Base-by-base conservation (phyloP, 768 basidiomycete genomes). In the Butyriboletus loyo region DNA sequence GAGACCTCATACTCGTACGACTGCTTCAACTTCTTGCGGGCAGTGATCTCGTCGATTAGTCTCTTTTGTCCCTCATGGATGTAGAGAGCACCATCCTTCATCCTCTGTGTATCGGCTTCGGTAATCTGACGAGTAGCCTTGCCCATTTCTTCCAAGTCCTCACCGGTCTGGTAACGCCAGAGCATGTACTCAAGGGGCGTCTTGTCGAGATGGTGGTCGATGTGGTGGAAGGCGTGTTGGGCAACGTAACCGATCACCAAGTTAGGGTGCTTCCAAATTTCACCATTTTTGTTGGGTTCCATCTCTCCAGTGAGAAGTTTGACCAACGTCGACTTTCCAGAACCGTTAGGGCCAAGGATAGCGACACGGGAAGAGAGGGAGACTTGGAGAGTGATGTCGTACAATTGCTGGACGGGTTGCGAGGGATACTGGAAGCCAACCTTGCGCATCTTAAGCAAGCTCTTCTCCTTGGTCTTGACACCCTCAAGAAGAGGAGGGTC, bases 401-500 rank as follows among this genome's bases (percentile, higher is more conserved):
- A 87, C 62, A 97, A 81, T 71, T 96, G 94, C 72, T 96, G 95
- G 52, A 89, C 82, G 47, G 85, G 66, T 64, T 89, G 83, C 27
- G 84, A 81, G 43, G 92, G 91, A 76, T 98, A 98, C 75, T 97
- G 93, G 90, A 92, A 98, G 65, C 89, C 89, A 65, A 96, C 94
- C 71, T 89, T 89, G 73, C 94, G 90, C 93, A 98, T 96, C 83
- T 98, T 98, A 59, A 97, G 74, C 63, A 98, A 77, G 55, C 84
- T 85, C 85, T 96, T 98, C 78, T 98, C 94, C 83, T 98, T 98
- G 67, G 95, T 98, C 88, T 98, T 98, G 78, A 98, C 95, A 88
- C 95, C 95, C 60, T 98, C 95, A 57, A 98, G 89, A 59, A 98
- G 85, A 68, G 95, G 95, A 49, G 95, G 95, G 68, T 92, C 87